Base-by-base conservation (phyloP, 2,329 filamentous ascomycete genomes). In the Neoscytalidium dimidiatum region DNA sequence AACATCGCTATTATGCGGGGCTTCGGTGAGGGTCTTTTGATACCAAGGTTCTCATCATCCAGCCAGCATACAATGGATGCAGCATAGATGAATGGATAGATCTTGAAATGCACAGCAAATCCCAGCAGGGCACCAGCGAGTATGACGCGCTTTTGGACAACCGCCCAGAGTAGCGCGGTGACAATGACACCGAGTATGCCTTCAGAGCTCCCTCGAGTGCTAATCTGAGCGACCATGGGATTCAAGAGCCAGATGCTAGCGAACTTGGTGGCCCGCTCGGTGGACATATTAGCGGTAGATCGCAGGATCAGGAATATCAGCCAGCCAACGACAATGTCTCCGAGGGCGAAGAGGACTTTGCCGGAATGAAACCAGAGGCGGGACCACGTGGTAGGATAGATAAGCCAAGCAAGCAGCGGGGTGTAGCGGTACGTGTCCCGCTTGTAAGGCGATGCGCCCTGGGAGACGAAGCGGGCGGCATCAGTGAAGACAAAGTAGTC, bases 401-500 rank as follows among this genome's bases (percentile, higher is more conserved):
- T 85, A 3, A 97, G 81, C 94, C 94, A 98, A 17, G 95, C 92
- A 1, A 99, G 85, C 1, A 99, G 83, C 0, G 95, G 95, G 29
- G 95, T 98, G 82, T 99, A 99, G 66, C 95, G 91, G 81, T 99
- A 99, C 0, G 95, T 99, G 73, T 95, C 94, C 62, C 95, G 88
- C 44, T 86, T 85, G 77, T 99, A 99, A 1, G 95, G 95, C 0
- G 91, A 92, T 52, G 81, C 79, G 3, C 86, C 86, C n/a, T 79
- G 81, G 3, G 88, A 80, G 48, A 92, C 81, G 78, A 91, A 94
- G 69, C 91, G 90, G 2, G 95, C 88, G 28, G 95, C 95, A 77
- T 98, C 94, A 56, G 95, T 98, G 83, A 99, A 99, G 77, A 99
- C 95, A 69, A 93, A 88, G 80, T 99, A 99, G 83, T 99, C 95